Base-by-base conservation (phyloP, 331 rosid genomes). In the Malus hybrid region DNA sequence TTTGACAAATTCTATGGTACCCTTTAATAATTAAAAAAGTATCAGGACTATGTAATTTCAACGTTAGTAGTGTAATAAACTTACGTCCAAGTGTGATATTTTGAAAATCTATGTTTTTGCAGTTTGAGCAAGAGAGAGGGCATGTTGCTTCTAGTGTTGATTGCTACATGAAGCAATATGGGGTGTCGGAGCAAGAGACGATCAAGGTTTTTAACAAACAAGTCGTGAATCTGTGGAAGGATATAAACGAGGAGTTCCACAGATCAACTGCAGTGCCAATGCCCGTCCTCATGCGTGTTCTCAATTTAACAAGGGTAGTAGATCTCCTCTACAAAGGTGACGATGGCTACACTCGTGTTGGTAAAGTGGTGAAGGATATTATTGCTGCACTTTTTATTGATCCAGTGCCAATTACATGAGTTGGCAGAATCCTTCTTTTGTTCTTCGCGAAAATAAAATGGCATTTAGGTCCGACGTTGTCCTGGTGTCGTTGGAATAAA, bases 81-180 rank as follows among this genome's bases (percentile, higher is more conserved):
- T 42, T 42, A 42, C 48, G 48, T 39, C 48, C 48, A 42, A 42
- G 48, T 11, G 3, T 42, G 48, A 3, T 42, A 42, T 42, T 42
- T 42, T 42, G 48, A 42, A 42, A 42, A 42, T 42, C 14, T 42
- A 42, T 42, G 48, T 42, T 42, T 68, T 42, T 39, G 57, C 36
- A 84, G 81, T 60, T 77, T 12, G 89, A 89, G 66, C 84, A 84
- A 33, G 77, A 76, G 68, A 72, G 88, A 65, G 76, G 58, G 7
- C 88, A 86, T 7, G 77, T 75, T 29, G 82, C 83, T 0, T 80
- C 90, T 1, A 63, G 82, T 0, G 71, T 86, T 28, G 87, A 88
- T 64, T 86, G 90, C 36, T 86, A 83, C 76, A 82, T 86, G 77
- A 70, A 78, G 30, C 77, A 86, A 56, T 42, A 82, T 55, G 30